Percentiles rank a stretch among this genome's conserved stretches.
phyloP scores from a whole-genome alignment of 768 basidiomycete genomes.

The Russula griseocarnosa region DNA sequence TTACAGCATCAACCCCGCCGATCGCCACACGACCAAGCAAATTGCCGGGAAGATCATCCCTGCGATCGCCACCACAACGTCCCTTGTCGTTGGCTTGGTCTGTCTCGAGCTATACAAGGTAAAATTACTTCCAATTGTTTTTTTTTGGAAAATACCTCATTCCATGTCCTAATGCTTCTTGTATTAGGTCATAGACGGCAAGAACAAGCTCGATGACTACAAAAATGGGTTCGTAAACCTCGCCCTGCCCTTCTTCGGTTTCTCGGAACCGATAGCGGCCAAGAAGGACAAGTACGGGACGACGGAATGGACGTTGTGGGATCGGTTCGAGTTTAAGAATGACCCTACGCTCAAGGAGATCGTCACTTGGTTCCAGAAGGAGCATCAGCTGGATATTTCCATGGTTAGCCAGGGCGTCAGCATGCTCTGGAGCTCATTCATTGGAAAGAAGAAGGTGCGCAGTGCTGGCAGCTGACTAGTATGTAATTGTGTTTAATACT shows the following conservation, averaged over 20 bases:
- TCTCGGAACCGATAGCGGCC: conserved; percentile 94
- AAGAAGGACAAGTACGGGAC: conserved; percentile 82
- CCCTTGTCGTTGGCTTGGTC: conserved; percentile 90
- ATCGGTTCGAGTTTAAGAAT: conserved; percentile 88
- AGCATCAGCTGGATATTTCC: conserved; percentile 80
- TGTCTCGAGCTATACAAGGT: conserved; percentile 98
- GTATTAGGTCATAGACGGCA: conserved; percentile 85
- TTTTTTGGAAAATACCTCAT: not conserved
- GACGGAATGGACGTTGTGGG: conserved; percentile 97
- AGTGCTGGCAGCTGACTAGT: conserved; percentile 26
- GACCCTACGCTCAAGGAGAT: conserved; percentile 87
- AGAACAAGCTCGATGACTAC: conserved; percentile 89
- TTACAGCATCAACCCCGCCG: conserved; percentile 83
- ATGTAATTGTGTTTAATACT: not conserved
- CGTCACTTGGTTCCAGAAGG: conserved; percentile 74
- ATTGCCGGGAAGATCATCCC: conserved; percentile 99
- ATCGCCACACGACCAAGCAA: conserved; percentile 91
- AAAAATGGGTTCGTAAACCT: conserved; percentile 99
- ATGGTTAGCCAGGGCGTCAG: conserved; percentile 98
- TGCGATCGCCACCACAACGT: conserved; percentile 97
- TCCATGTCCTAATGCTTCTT: not conserved
- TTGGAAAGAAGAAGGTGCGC: conserved; percentile 87
- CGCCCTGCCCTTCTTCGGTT: conserved; percentile 97
- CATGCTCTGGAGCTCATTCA: conserved; percentile 96
- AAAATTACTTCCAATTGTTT: conserved; percentile 14